Conservation (phyloP, 225 moss, liverwort and hornwort species). For the Pleurozium schreberi region DNA sequence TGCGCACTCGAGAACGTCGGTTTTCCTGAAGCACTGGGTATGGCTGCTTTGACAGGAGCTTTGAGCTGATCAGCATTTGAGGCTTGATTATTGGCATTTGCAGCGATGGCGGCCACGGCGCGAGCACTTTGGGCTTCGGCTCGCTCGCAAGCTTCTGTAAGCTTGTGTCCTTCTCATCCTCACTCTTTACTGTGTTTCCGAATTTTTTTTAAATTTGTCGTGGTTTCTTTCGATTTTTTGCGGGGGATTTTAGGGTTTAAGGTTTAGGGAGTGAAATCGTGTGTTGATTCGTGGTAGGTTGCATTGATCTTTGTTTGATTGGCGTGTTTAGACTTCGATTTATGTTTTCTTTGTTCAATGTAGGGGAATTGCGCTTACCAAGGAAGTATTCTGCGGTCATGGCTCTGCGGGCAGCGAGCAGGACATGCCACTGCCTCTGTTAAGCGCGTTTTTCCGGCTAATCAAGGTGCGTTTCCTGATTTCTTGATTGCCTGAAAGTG, state of each 20-base stretch:
- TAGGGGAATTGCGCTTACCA: constrained; percentile 1
- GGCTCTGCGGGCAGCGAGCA: constrained; percentile 20
- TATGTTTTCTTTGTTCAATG: background rate
- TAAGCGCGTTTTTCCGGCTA: constrained; percentile 13
- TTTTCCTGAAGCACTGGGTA: background rate
- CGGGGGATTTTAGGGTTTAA: background rate
- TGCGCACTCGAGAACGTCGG: background rate
- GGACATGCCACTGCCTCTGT: constrained; percentile 14
- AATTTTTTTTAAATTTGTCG: background rate
- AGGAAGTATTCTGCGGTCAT: constrained; percentile 10
- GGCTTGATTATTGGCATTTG: background rate
- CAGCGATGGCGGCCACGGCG: constrained; percentile 25
- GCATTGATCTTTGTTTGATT: background rate
- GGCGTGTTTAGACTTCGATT: background rate
- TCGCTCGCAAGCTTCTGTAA: constrained; percentile 17
- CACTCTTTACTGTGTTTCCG: background rate
- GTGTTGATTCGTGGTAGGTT: background rate
- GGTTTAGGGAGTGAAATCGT: background rate
- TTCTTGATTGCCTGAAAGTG: background rate
- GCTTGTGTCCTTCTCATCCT: background rate
- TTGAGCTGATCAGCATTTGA: background rate
- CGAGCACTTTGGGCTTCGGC: constrained; percentile 26
- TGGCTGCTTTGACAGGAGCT: background rate
- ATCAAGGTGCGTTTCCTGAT: constrained; percentile 11
- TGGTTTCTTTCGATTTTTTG: background rate